A percentile compares a stretch with the other conserved stretches of the same genome.
These are phyloP conservation scores for Haplosporangium gracile DNA, from an alignment of 192 early-diverging fungal species.

Conservation along the genomic window DNA sequence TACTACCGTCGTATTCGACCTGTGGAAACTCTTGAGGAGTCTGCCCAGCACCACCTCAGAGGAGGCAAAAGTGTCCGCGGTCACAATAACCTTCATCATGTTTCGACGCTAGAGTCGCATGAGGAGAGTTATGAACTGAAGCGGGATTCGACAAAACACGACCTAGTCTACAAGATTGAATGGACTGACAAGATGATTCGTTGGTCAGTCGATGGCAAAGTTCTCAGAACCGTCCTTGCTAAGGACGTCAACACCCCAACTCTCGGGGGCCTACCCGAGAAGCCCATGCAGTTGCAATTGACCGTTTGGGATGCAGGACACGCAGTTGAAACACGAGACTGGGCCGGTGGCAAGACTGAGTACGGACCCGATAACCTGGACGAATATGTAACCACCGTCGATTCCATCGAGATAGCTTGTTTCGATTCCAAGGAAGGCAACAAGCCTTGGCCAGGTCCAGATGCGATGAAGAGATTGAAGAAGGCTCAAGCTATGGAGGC, in stretches of 20 bases:
- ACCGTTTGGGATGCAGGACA: slow-evolving; percentile 62
- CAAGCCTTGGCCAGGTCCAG: slow-evolving; percentile 47
- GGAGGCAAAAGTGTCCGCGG: not conserved
- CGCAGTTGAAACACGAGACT: slow-evolving; percentile 20
- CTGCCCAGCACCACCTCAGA: slow-evolving; percentile 25
- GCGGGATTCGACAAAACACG: slow-evolving; percentile 26
- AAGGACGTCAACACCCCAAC: not conserved
- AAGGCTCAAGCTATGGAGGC: slow-evolving; percentile 1
- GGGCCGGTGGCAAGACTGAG: slow-evolving; percentile 50
- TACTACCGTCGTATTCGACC: slow-evolving; percentile 69
- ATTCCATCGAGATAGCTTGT: slow-evolving; percentile 51
- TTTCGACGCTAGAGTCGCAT: slow-evolving; percentile 28
- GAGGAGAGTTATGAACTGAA: slow-evolving; percentile 27
- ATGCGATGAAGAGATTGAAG: slow-evolving; percentile 32
- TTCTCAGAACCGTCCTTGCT: slow-evolving; percentile 43
- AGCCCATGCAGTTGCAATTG: slow-evolving; percentile 48
- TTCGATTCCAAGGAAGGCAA: slow-evolving; percentile 36
- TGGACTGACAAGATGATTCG: slow-evolving; percentile 50
- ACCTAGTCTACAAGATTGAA: slow-evolving; percentile 51
- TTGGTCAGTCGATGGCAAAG: slow-evolving; percentile 57
- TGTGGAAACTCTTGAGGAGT: slow-evolving; percentile 59
- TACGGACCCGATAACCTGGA: slow-evolving; percentile 32
- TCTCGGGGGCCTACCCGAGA: slow-evolving; percentile 11
- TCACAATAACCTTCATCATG: slow-evolving; percentile 24
- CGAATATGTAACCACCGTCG: slow-evolving; percentile 49